Evolutionary conservation across 805 yeast genomes (phyloP).

Genomic region (Ogataea wickerhamii): DNA sequence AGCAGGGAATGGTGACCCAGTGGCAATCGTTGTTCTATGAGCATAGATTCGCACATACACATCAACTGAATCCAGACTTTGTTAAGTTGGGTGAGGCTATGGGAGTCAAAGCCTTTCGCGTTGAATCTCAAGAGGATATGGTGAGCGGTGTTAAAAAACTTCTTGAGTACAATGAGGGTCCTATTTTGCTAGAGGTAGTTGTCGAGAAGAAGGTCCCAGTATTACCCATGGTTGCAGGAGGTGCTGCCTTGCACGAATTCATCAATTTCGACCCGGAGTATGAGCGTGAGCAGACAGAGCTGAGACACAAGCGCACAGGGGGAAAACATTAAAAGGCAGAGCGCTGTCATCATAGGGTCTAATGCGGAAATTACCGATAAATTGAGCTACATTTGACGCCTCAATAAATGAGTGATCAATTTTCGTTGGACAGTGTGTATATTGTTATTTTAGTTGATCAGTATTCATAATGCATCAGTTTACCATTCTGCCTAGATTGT

Average conservation of each 20-base stretch:
- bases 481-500: background rate
- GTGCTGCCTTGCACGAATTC: slow-evolving; percentile 91
- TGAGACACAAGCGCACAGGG: slow-evolving; percentile 69
- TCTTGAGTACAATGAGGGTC: slow-evolving; percentile 69
- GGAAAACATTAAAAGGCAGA: slow-evolving; percentile 51
- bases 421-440: background rate
- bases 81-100: slow-evolving; percentile 90
- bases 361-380: no score
- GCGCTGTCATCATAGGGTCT: no score
- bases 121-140: slow-evolving; percentile 65
- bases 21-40: slow-evolving; percentile 98
- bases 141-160: slow-evolving; percentile 58
- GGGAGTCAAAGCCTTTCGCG: slow-evolving; percentile 83
- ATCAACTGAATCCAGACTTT: slow-evolving; percentile 92
- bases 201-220: slow-evolving; percentile 95
- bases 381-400: background rate
- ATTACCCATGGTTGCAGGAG: slow-evolving; percentile 97
- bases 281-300: slow-evolving; percentile 64
- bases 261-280: slow-evolving; percentile 80
- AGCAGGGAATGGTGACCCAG: slow-evolving; percentile 99
- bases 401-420: background rate
- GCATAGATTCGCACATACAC: slow-evolving; percentile 97
- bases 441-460: background rate
- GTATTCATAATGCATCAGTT: slow-evolving; percentile 1
- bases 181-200: slow-evolving; percentile 84